Conservation (phyloP, 129 eudicot species). For the Artemisia argyi region DNA sequence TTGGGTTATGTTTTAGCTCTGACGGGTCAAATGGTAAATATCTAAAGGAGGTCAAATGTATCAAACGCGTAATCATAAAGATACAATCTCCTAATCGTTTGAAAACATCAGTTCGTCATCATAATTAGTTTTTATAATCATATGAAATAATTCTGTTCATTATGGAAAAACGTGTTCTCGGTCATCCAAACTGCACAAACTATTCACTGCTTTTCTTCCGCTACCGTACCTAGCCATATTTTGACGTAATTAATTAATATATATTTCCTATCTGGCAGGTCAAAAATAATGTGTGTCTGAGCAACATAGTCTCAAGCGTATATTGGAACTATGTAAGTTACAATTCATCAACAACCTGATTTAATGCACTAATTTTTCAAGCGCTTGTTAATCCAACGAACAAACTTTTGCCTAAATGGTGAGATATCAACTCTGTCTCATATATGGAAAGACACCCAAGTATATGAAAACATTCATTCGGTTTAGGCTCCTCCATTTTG, state of each 20-base stretch:
- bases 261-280: neutral
- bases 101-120: too few species aligned
- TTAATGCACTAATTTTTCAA: neutral
- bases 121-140: too few species aligned
- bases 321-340: neutral
- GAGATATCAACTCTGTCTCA: neutral
- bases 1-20: neutral
- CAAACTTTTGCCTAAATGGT: neutral
- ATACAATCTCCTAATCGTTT: too few species aligned
- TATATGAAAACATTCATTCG: constrained; percentile 1
- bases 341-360: neutral
- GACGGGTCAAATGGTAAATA: too few species aligned
- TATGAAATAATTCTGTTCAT: too few species aligned
- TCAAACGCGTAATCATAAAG: neutral
- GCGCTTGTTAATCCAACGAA: constrained; percentile 13
- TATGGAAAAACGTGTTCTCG: too few species aligned
- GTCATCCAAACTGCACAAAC: too few species aligned
- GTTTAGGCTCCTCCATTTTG: constrained; percentile 3
- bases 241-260: too few species aligned
- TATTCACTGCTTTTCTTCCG: too few species aligned
- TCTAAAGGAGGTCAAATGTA: neutral
- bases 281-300: neutral
- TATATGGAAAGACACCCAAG: neutral
- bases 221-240: too few species aligned
- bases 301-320: too few species aligned